A percentile compares a stretch with the other conserved stretches of the same genome.
phyloP scores from a whole-genome alignment of 305 asterid genomes.

The Andrographis paniculata region DNA sequence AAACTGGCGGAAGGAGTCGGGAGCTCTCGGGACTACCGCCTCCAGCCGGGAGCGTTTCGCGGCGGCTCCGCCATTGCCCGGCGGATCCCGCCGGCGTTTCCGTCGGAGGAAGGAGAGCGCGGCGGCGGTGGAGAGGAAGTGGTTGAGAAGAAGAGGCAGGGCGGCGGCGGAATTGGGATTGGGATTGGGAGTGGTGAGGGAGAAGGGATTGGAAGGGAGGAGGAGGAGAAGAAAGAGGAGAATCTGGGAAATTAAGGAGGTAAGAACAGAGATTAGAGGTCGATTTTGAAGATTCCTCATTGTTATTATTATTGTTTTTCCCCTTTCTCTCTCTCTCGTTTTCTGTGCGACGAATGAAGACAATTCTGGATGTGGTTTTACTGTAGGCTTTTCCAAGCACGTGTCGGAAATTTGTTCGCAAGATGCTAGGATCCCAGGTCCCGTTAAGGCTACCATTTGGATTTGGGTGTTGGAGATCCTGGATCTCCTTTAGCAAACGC shows the following conservation, averaged over 20 bases:
- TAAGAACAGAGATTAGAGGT: constrained; percentile 41
- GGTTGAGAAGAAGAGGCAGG: constrained; percentile 40
- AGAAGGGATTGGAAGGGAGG: constrained; percentile 32
- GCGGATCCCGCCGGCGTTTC: constrained; percentile 30
- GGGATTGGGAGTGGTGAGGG: constrained; percentile 19
- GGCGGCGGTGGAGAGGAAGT: constrained; percentile 41
- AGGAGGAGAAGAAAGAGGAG: constrained; percentile 39
- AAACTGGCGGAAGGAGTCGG: constrained; percentile 44
- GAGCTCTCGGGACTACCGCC: constrained; percentile 22
- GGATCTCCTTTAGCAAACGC: no score
- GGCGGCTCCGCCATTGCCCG: background rate
- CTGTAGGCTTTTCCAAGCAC: no score
- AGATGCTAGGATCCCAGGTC: no score
- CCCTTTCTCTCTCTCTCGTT: no score
- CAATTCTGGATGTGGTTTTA: no score
- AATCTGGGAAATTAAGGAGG: constrained; percentile 52
- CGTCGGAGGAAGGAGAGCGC: background rate
- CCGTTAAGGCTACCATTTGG: no score
- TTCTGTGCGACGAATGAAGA: constrained; percentile 25
- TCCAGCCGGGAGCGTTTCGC: background rate
- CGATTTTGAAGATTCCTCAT: constrained; percentile 25
- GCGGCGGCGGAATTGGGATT: constrained; percentile 10
- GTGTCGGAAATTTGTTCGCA: background rate
- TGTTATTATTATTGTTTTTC: background rate
- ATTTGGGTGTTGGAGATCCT: no score